Conservation (phyloP, 495 filamentous ascomycete species). For the Barbatosphaeria neglecta region DNA sequence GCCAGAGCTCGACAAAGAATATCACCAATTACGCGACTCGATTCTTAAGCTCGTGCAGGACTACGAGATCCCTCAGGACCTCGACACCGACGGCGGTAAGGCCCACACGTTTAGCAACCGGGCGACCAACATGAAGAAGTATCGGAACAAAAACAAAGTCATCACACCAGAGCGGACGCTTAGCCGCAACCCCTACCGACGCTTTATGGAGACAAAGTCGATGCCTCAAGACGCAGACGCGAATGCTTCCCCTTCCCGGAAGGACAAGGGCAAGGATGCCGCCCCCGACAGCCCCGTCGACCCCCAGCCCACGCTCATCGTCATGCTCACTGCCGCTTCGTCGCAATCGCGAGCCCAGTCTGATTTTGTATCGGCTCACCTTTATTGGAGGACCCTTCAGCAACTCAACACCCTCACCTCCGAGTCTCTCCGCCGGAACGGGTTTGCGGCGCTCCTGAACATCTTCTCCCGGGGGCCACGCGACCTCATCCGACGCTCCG, state of each 20-base stretch:
- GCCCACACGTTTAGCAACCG: constrained; percentile 54
- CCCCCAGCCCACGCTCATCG: constrained; percentile 41
- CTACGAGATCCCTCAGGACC: constrained; percentile 56
- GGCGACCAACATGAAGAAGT: constrained; percentile 39
- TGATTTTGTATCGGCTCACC: constrained; percentile 58
- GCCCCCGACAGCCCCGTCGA: constrained; percentile 19
- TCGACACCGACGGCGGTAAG: constrained; percentile 37
- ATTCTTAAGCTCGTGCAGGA: constrained; percentile 74
- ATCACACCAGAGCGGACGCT: constrained; percentile 34
- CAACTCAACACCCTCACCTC: constrained; percentile 52
- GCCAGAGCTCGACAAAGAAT: constrained; percentile 65
- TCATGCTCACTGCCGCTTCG: constrained; percentile 58
- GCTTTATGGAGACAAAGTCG: background rate
- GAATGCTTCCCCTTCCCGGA: constrained; percentile 5
- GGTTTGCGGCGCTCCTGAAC: constrained; percentile 55
- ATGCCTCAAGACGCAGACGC: background rate
- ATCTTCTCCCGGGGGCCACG: constrained; percentile 59
- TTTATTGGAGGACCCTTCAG: constrained; percentile 57
- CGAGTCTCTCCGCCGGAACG: constrained; percentile 49
- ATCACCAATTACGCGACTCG: constrained; percentile 71
- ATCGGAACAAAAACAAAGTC: constrained; percentile 36
- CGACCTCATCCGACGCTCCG: constrained; percentile 52
- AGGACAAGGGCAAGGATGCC: constrained; percentile 19
- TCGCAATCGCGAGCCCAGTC: constrained; percentile 55
- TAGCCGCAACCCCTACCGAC: constrained; percentile 46